Conservation (phyloP, 257 asterid genomes). For the Solanum peruvianum region DNA sequence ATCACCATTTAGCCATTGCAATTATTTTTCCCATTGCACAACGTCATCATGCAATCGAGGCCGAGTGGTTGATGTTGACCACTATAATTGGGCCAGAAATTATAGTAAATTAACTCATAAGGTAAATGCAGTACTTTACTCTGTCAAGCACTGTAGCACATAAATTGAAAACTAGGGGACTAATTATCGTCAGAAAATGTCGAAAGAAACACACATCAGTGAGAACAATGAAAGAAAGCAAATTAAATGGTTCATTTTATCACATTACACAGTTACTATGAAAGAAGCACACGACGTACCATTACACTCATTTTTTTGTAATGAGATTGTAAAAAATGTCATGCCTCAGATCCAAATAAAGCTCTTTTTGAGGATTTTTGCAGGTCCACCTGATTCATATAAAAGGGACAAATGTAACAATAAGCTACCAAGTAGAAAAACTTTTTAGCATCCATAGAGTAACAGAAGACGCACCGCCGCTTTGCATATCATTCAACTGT, state of each 20-base stretch:
- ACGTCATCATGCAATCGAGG: neutral
- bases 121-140: neutral
- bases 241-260: neutral
- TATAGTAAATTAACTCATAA: neutral
- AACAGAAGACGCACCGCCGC: neutral
- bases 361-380: neutral
- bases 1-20: neutral
- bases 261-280: neutral
- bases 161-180: neutral
- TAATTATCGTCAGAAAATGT: neutral
- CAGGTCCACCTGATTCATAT: neutral
- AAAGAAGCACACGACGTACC: constrained; percentile 8
- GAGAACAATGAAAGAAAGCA: neutral
- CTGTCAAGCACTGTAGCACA: neutral
- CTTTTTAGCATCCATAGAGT: neutral
- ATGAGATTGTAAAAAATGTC: neutral
- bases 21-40: neutral
- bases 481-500: neutral
- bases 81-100: neutral
- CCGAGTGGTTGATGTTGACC: neutral
- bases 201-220: neutral
- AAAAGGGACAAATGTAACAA: neutral
- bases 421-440: neutral
- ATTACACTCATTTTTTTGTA: neutral
- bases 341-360: neutral